Base-by-base conservation (phyloP, 176 grass and related monocot genomes). In the Eragrostis nindensis region DNA sequence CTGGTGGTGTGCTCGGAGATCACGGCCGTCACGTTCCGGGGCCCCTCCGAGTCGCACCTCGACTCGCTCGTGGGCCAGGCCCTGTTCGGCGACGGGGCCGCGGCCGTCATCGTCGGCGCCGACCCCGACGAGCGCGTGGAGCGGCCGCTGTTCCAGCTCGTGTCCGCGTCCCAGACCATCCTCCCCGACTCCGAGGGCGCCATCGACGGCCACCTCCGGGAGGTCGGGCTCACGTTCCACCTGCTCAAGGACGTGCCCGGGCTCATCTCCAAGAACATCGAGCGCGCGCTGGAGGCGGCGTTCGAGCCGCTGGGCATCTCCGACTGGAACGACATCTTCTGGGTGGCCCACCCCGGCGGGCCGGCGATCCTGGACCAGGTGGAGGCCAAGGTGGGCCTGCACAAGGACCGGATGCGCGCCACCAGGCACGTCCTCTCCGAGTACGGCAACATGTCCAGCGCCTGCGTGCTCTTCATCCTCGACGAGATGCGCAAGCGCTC, bases 391-490 rank as follows among this genome's bases (percentile, higher is more conserved):
- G 48, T 92, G 0, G 59, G 64, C 3, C 77, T 97, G 0, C 66
- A 92, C 55, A 97, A 97, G 80, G 87, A 50, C 0, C 70, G 93
- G 69, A 90, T 97, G 94, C 66, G 65, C 29, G 85, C 91, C 5
- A 97, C 94, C 8, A 53, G 94, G 5, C 85, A 94, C 4, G 91
- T 97, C 10, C 71, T 97, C 18, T 79, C 87, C 18, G 87, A 94
- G 76, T 97, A 77, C 74, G 91, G 91, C 45, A 97, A 94, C 91
- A 97, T 94, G 94, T 94, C 91, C 32, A 94, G 91, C 55, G 94
- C 94, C 1, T 97, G 91, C 63, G 94, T 97, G 6, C 85, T 97
- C 62, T 97, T 97, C 87, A 97, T 97, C 75, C 85, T 97, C 63
- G 94, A 94, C 48, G 94, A 97, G 87, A 94, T 97, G 91, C 83